phyloP scores from a whole-genome alignment of 768 basidiomycete species.

The Trametes cinnabarina region DNA sequence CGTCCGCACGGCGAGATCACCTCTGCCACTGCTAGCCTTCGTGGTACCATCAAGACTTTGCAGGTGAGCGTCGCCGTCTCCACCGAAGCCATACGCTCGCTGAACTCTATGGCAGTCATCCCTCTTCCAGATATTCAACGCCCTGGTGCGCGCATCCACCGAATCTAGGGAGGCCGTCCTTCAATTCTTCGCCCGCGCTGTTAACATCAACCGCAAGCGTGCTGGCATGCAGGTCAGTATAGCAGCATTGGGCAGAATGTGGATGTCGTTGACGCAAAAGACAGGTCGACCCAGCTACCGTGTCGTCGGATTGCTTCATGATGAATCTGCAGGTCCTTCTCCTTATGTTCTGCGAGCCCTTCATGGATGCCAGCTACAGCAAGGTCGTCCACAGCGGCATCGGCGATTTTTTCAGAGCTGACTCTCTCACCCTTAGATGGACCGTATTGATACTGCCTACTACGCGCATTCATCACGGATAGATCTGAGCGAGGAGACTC shows the following conservation, averaged over 20 bases:
- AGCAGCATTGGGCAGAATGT: too few relatives aligned
- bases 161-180: constrained; percentile 80
- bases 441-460: constrained; percentile 85
- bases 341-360: constrained; percentile 86
- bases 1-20: constrained; percentile 72
- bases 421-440: constrained; percentile 54
- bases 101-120: constrained; percentile 43
- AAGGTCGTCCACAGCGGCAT: constrained; percentile 54
- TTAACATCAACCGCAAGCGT: constrained; percentile 77
- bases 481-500: constrained; percentile 83
- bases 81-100: neutral
- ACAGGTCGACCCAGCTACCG: constrained; percentile 83
- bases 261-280: neutral
- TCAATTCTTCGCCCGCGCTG: constrained; percentile 72
- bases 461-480: constrained; percentile 72
- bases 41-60: constrained; percentile 81
- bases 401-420: neutral
- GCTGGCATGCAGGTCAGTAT: constrained; percentile 80
- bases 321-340: constrained; percentile 83
- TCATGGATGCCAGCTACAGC: constrained; percentile 87
- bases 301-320: constrained; percentile 91
- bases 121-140: constrained; percentile 85
- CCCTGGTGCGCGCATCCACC: constrained; percentile 80
- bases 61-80: constrained; percentile 51
- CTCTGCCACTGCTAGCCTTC: constrained; percentile 78